phyloP scores from a whole-genome alignment of 352 stramenopile species.

The Globisporangium nunn region DNA sequence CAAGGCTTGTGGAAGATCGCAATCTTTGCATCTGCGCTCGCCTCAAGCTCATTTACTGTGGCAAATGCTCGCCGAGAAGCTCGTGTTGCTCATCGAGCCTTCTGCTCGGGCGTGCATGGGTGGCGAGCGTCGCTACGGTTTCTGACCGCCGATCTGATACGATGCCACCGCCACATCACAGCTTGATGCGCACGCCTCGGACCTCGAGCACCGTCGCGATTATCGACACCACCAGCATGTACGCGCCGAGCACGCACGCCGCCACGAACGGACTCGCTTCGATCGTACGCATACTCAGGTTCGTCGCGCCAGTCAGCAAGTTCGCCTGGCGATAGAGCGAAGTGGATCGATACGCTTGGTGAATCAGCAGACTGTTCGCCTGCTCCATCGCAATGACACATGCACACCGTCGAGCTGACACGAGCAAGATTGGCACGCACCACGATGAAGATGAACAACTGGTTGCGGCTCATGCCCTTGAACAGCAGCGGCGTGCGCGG shows the following conservation, averaged over 20 bases:
- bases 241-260: slow-evolving; percentile 37
- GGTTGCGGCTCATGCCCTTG: slow-evolving; percentile 70
- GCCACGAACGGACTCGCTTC: slow-evolving; percentile 34
- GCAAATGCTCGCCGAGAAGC: no score
- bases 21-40: no score
- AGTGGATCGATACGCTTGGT: not conserved
- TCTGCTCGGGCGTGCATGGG: not conserved
- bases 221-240: slow-evolving; percentile 59
- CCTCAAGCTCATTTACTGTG: no score
- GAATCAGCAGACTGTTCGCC: not conserved
- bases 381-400: not conserved
- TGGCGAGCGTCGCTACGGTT: no score
- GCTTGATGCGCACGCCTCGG: slow-evolving; percentile 57
- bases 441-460: slow-evolving; percentile 80
- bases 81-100: no score
- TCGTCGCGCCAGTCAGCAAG: slow-evolving; percentile 65
- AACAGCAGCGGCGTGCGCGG: slow-evolving; percentile 61
- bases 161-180: slow-evolving; percentile 19
- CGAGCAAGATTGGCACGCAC: slow-evolving; percentile 20
- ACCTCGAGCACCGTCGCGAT: slow-evolving; percentile 51
- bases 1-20: not conserved
- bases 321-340: slow-evolving; percentile 37
- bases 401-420: not conserved
- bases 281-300: slow-evolving; percentile 80
- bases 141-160: no score